Percentiles rank a stretch among this genome's conserved stretches.
Conservation (phyloP, 106 monocot genomes). For the Allium fistulosum region DNA sequence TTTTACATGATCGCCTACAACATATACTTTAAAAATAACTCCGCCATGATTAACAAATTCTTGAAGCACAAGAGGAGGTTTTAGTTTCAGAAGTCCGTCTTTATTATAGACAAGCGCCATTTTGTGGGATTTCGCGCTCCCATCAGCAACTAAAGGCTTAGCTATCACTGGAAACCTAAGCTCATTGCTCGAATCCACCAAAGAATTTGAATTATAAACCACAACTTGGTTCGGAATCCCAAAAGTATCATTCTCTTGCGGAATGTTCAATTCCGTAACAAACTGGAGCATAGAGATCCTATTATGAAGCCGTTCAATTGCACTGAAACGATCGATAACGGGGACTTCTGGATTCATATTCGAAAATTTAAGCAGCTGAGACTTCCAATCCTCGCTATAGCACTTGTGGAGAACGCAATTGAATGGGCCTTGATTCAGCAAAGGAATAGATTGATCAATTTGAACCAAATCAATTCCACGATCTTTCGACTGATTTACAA, state of each 20-base stretch:
- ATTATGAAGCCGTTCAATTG: conserved; percentile 59
- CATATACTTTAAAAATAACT: conserved; percentile 76
- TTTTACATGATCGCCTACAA: conserved; percentile 53
- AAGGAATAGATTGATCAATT: conserved; percentile 28
- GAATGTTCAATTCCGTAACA: conserved; percentile 35
- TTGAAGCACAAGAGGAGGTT: conserved; percentile 65
- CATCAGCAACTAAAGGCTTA: conserved; percentile 61
- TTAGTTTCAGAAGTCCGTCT: conserved; percentile 34
- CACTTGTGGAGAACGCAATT: conserved; percentile 62
- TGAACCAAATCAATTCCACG: conserved; percentile 53
- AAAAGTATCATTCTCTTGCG: conserved; percentile 32
- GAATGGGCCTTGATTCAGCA: conserved; percentile 49
- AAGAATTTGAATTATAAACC: conserved; percentile 36
- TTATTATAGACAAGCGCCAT: conserved; percentile 49
- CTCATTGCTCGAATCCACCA: conserved; percentile 6
- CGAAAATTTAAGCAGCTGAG: conserved; percentile 28
- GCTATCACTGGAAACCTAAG: conserved; percentile 60
- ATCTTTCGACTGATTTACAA: conserved; percentile 16
- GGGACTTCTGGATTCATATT: conserved; percentile 32
- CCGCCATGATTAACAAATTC: conserved; percentile 74
- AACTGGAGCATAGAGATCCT: conserved; percentile 65
- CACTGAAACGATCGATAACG: conserved; percentile 40
- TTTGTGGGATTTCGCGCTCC: conserved; percentile 54
- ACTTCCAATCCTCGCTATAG: conserved; percentile 29
- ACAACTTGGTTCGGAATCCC: conserved; percentile 56